phyloP scores from a whole-genome alignment of 2,329 filamentous ascomycete species.

The Paecilomyces variotii region DNA sequence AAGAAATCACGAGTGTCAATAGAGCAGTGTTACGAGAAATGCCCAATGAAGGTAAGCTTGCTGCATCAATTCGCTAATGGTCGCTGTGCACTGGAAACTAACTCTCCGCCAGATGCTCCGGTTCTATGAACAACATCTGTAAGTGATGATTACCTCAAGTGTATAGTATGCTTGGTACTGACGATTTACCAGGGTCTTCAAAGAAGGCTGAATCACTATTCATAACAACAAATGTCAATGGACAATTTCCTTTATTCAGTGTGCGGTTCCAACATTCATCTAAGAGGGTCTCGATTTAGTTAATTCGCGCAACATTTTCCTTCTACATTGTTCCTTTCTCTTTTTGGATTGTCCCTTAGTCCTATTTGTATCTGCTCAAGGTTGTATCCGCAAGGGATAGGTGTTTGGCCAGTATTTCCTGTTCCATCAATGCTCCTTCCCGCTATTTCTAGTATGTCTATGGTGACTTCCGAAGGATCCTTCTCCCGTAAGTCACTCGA shows the following conservation, averaged over 20 bases:
- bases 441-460: background rate
- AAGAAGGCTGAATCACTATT: constrained; percentile 15
- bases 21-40: constrained; percentile 34
- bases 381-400: background rate
- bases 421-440: background rate
- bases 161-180: constrained; percentile 1
- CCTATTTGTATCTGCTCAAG: background rate
- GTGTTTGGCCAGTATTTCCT: background rate
- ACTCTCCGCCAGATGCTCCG: constrained; percentile 34
- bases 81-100: constrained; percentile 3
- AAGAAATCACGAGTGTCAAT: constrained; percentile 36
- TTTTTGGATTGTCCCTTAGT: background rate
- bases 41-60: constrained; percentile 31
- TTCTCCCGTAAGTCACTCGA: background rate
- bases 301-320: background rate
- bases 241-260: background rate
- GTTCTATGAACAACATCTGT: constrained; percentile 44
- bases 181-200: constrained; percentile 25
- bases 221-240: background rate
- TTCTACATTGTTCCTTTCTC: background rate
- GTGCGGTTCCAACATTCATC: background rate
- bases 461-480: background rate
- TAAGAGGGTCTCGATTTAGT: background rate
- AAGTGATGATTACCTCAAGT: constrained; percentile 14
- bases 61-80: background rate